Percentiles rank a stretch among this genome's conserved stretches.
Evolutionary conservation across 305 asterid genomes (phyloP).

Genomic region (Fraxinus albicans): DNA sequence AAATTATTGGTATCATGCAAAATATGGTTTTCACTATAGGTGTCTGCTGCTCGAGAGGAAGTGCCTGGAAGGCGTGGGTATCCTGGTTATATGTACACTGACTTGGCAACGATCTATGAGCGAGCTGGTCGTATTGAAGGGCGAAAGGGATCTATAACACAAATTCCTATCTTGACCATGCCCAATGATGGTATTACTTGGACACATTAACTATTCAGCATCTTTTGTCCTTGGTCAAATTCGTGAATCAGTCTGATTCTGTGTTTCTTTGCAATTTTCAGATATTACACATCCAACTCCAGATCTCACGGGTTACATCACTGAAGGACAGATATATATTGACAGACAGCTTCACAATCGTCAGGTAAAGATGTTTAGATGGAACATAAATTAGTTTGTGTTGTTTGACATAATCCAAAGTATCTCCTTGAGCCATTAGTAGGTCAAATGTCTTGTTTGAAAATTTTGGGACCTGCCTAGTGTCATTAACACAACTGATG

Average conservation of each 20-base stretch:
- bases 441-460: constrained; percentile 2
- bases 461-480: neutral
- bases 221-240: neutral
- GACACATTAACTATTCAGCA: neutral
- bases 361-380: constrained; percentile 54
- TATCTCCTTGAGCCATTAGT: neutral
- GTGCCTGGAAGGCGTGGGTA: constrained; percentile 99
- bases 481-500: neutral
- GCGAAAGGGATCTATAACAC: constrained; percentile 72
- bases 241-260: constrained; percentile 19
- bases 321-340: constrained; percentile 96
- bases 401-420: neutral
- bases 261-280: constrained; percentile 38
- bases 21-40: constrained; percentile 40
- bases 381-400: neutral
- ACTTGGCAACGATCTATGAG: constrained; percentile 78
- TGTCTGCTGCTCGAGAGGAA: constrained; percentile 97
- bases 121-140: constrained; percentile 90
- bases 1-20: constrained; percentile 15
- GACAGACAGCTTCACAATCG: constrained; percentile 96
- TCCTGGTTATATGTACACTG: constrained; percentile 87
- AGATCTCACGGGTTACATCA: constrained; percentile 97
- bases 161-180: constrained; percentile 91
- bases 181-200: constrained; percentile 75
- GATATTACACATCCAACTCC: constrained; percentile 99